phyloP scores from a whole-genome alignment of 2,329 filamentous ascomycete genomes.

The Aspergillus tanneri region DNA sequence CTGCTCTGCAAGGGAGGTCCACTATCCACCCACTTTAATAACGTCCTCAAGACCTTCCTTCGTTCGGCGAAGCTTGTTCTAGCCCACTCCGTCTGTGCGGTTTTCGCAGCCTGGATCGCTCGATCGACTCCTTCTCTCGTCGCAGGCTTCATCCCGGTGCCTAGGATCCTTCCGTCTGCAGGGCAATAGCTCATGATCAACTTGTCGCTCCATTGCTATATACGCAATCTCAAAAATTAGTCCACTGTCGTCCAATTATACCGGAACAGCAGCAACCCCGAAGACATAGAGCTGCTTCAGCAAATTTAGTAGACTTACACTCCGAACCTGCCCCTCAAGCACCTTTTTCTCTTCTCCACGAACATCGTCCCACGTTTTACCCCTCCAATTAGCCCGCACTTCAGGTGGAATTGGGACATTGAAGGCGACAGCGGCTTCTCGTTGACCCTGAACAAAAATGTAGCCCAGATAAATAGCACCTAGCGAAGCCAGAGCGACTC shows the following conservation, averaged over 20 bases:
- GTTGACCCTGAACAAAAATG: conserved; percentile 28
- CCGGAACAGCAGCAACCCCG: neutral
- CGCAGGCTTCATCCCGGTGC: conserved; percentile 63
- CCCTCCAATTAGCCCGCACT: conserved; percentile 31
- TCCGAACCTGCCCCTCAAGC: conserved; percentile 39
- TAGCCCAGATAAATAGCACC: conserved; percentile 34
- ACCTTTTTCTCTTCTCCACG: conserved; percentile 35
- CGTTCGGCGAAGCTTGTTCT: conserved; percentile 74
- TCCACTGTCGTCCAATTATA: neutral
- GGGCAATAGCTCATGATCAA: conserved; percentile 60
- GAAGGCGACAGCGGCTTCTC: conserved; percentile 39
- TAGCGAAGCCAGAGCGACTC: conserved; percentile 31
- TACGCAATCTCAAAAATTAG: conserved; percentile 17
- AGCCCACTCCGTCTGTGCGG: conserved; percentile 76
- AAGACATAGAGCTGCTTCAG: neutral
- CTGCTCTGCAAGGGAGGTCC: neutral
- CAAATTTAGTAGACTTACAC: conserved; percentile 32
- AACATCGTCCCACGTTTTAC: conserved; percentile 38
- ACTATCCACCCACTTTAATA: conserved; percentile 64
- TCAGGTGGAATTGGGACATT: conserved; percentile 40
- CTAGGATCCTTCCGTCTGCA: conserved; percentile 81
- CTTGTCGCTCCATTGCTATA: conserved; percentile 40
- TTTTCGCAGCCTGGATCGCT: conserved; percentile 69
- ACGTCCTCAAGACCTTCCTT: conserved; percentile 72
- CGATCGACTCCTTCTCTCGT: conserved; percentile 76